These are phyloP conservation scores for Colletotrichum shisoi DNA, from an alignment of 2,329 filamentous ascomycete species.

Conservation along the genomic window DNA sequence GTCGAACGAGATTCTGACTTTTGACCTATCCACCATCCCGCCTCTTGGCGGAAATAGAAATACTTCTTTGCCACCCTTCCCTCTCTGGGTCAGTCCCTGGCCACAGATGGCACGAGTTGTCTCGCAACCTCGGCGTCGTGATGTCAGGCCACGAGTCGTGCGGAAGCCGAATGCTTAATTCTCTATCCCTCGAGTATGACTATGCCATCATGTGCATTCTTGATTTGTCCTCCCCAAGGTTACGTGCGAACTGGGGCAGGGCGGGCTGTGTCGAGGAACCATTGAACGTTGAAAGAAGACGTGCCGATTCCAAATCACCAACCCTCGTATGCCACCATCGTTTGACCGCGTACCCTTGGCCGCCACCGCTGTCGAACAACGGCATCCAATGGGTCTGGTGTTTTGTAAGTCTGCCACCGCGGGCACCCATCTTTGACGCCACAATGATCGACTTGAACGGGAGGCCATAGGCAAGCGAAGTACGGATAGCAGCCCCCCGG, in stretches of 20 bases:
- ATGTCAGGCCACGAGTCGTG: conserved; percentile 27
- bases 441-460: conserved; percentile 8
- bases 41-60: not conserved
- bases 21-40: conserved; percentile 7
- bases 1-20: not conserved
- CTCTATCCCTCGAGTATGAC: not conserved
- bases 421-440: not conserved
- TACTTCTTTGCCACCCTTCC: not conserved
- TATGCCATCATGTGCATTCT: conserved; percentile 10
- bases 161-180: not conserved
- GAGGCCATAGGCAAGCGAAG: not conserved
- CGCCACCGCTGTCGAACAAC: conserved; percentile 10
- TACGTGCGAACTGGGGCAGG: not conserved
- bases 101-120: not conserved
- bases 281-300: not conserved
- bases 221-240: not conserved
- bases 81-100: not conserved
- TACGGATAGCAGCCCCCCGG: not conserved
- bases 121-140: not conserved
- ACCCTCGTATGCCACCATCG: conserved; percentile 9
- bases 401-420: not conserved
- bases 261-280: conserved; percentile 8
- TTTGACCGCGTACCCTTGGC: conserved; percentile 16
- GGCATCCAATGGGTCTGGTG: conserved; percentile 6
- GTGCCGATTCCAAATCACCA: conserved; percentile 13